A percentile compares a stretch with the other conserved stretches of the same genome.
phyloP scores from a whole-genome alignment of 177 flowering plant species.

The Telopea speciosissima region DNA sequence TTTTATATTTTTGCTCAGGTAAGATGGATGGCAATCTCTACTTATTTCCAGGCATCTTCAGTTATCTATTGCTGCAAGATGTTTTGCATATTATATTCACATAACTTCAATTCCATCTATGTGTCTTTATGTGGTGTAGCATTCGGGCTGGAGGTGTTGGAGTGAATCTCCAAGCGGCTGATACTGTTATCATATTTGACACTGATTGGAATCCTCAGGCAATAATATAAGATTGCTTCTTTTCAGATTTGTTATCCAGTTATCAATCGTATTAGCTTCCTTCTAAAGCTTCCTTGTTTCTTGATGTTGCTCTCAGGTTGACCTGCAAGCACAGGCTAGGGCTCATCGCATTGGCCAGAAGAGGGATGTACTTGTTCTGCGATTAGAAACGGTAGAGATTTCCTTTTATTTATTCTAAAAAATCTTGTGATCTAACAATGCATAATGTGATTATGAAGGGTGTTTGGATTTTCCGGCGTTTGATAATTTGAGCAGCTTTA shows the following conservation, averaged over 20 bases:
- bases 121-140: conserved; percentile 32
- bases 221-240: conserved; percentile 15
- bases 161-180: conserved; percentile 99
- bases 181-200: conserved; percentile 96
- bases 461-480: too few species aligned
- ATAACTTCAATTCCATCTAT: conserved; percentile 4
- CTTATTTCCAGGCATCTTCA: neutral
- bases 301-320: conserved; percentile 54
- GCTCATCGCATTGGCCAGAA: conserved; percentile 99
- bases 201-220: conserved; percentile 99
- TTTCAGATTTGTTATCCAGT: neutral
- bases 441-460: too few species aligned
- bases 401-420: too few species aligned
- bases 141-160: conserved; percentile 99
- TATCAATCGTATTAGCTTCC: neutral
- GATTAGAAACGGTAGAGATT: conserved; percentile 58
- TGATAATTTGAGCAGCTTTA: too few species aligned
- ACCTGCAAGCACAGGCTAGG: conserved; percentile 99
- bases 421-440: too few species aligned
- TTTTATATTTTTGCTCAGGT: conserved; percentile 93
- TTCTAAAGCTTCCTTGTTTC: conserved; percentile 7
- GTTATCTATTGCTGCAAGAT: neutral
- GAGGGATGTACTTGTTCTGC: conserved; percentile 97
- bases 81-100: neutral
- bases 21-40: neutral